Percentiles rank a stretch among this genome's conserved stretches.
Evolutionary conservation across 2,329 filamentous ascomycete genomes (phyloP).

Genomic region (Sporothrix globosa): DNA sequence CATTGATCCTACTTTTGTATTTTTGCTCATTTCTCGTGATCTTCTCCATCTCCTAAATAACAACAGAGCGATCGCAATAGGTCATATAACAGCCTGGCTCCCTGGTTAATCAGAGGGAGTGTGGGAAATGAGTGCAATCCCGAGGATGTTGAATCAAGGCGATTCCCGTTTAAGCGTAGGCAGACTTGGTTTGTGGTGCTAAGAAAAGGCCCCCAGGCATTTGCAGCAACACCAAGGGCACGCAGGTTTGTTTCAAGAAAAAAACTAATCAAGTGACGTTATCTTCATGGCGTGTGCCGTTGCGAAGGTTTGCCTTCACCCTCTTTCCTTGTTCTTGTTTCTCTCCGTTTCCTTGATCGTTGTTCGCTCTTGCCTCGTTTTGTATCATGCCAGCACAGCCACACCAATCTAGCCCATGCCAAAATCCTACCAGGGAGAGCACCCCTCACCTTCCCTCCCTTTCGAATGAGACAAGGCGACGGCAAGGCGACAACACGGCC

Average conservation of each 20-base stretch:
- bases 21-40: background rate
- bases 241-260: background rate
- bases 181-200: too few species aligned
- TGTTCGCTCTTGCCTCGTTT: constrained; percentile 15
- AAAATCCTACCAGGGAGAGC: background rate
- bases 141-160: constrained; percentile 19
- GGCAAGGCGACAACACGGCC: constrained; percentile 15
- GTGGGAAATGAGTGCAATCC: constrained; percentile 23
- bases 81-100: background rate
- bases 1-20: background rate
- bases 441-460: constrained; percentile 32
- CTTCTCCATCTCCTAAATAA: background rate
- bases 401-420: constrained; percentile 20
- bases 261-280: constrained; percentile 12
- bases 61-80: constrained; percentile 17
- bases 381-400: constrained; percentile 24
- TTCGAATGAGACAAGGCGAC: background rate
- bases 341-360: background rate
- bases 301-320: background rate
- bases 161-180: background rate
- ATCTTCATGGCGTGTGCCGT: background rate
- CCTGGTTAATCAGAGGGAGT: background rate
- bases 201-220: too few species aligned
- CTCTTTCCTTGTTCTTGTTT: background rate
- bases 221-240: background rate